These are phyloP conservation scores for Auricularia sp. DNA, from an alignment of 768 basidiomycete genomes.

Conservation along the genomic window DNA sequence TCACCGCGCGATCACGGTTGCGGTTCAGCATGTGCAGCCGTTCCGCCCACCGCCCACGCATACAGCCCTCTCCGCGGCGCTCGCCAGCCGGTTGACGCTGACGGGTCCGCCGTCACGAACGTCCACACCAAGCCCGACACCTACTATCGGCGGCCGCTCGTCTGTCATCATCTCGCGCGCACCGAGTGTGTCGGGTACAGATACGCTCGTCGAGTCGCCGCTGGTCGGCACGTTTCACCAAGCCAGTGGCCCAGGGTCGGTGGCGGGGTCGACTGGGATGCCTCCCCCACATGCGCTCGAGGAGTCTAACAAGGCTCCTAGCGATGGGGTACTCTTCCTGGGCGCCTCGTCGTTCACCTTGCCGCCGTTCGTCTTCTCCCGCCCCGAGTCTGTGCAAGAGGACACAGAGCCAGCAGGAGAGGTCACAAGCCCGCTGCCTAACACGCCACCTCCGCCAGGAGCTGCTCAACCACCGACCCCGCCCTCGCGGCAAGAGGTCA, in stretches of 20 bases:
- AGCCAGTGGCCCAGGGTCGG: neutral
- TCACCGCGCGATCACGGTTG: slow-evolving; percentile 39
- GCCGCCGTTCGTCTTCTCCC: slow-evolving; percentile 16
- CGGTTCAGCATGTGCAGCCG: slow-evolving; percentile 56
- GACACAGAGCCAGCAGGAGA: neutral
- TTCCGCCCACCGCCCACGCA: slow-evolving; percentile 18
- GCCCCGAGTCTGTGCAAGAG: slow-evolving; percentile 3
- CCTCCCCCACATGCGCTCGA: neutral
- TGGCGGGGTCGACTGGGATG: neutral
- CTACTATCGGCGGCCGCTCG: slow-evolving; percentile 44
- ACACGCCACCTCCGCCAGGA: neutral
- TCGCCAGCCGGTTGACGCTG: neutral
- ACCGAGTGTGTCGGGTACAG: neutral
- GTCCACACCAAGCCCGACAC: slow-evolving; percentile 4
- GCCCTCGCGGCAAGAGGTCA: slow-evolving; percentile 13
- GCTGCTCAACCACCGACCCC: neutral
- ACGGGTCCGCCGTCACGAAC: slow-evolving; percentile 4
- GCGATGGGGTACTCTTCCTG: slow-evolving; percentile 14
- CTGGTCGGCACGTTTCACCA: slow-evolving; percentile 23
- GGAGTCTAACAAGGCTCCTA: neutral
- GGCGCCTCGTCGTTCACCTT: slow-evolving; percentile 21
- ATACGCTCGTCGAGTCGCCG: slow-evolving; percentile 36
- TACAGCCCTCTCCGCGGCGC: slow-evolving; percentile 5
- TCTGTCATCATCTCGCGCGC: slow-evolving; percentile 24
- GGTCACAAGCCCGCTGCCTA: neutral